phyloP scores from a whole-genome alignment of 108 stramenopile species.

The Pseudonitzschia multistriata region DNA sequence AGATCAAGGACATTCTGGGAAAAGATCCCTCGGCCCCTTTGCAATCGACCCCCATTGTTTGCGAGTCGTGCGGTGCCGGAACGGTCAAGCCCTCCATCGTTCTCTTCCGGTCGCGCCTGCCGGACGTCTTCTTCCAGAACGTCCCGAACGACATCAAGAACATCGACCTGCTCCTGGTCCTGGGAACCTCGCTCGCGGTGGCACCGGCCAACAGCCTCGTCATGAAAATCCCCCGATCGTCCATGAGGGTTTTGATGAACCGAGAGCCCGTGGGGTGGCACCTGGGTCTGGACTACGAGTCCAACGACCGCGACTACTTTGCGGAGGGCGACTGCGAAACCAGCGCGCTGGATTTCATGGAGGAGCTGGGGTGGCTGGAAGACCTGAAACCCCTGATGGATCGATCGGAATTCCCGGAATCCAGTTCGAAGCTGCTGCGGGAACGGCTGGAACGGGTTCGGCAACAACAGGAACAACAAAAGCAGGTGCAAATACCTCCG shows the following conservation, averaged over 20 bases:
- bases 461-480: too few relatives aligned
- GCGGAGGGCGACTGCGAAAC: constrained; percentile 58
- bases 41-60: constrained; percentile 62
- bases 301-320: constrained; percentile 50
- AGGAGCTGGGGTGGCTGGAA: constrained; percentile 54
- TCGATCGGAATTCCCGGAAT: constrained; percentile 45
- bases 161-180: constrained; percentile 69
- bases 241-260: constrained; percentile 72
- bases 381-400: constrained; percentile 46
- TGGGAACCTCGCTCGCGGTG: constrained; percentile 67
- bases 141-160: constrained; percentile 60
- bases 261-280: constrained; percentile 67
- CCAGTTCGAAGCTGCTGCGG: constrained; percentile 40
- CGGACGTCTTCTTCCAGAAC: constrained; percentile 60
- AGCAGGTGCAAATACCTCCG: neutral
- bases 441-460: constrained; percentile 20
- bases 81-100: constrained; percentile 85
- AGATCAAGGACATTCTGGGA: constrained; percentile 81
- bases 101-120: constrained; percentile 71
- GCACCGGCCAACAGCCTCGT: constrained; percentile 80
- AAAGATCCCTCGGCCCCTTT: constrained; percentile 56
- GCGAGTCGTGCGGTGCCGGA: constrained; percentile 54
- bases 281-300: constrained; percentile 54
- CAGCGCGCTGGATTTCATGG: constrained; percentile 52
- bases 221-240: constrained; percentile 54